Conservation (phyloP, 805 yeast species). For the Sugiyamaella valdiviana region DNA sequence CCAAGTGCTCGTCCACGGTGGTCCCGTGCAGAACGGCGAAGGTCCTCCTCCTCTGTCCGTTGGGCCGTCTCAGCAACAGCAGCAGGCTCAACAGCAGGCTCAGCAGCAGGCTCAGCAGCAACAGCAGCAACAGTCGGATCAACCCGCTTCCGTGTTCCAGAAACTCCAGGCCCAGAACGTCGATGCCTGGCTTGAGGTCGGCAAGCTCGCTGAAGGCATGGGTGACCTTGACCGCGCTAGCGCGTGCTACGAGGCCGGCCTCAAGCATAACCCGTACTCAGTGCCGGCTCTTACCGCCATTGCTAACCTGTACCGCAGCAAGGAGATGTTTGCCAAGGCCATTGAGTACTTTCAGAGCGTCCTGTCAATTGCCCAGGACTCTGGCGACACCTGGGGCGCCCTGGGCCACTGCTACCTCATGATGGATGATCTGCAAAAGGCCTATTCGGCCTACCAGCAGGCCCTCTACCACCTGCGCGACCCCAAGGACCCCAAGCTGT, state of each 20-base stretch:
- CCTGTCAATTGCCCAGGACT: constrained; percentile 69
- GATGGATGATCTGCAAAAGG: constrained; percentile 93
- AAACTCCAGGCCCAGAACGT: constrained; percentile 33
- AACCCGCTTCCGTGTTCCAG: constrained; percentile 12
- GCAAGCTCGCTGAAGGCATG: constrained; percentile 80
- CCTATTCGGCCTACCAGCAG: constrained; percentile 94
- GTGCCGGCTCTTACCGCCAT: constrained; percentile 78
- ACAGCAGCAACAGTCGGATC: constrained; percentile 16
- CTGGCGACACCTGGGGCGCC: constrained; percentile 96
- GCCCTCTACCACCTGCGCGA: constrained; percentile 86
- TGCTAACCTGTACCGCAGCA: constrained; percentile 81
- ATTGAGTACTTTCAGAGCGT: constrained; percentile 91
- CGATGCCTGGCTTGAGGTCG: constrained; percentile 81
- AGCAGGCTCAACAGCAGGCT: constrained; percentile 10
- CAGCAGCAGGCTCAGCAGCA: constrained; percentile 24
- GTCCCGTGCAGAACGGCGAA: background rate
- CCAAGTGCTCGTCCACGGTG: constrained; percentile 7
- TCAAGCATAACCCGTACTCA: constrained; percentile 79
- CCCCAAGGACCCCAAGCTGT: constrained; percentile 90
- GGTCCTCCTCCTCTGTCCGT: constrained; percentile 1
- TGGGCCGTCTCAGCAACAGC: constrained; percentile 8
- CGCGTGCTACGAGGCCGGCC: constrained; percentile 78
- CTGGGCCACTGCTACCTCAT: constrained; percentile 90
- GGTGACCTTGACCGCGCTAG: constrained; percentile 88
- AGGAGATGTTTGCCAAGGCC: constrained; percentile 89